phyloP scores from a whole-genome alignment of 371 early-diverging fungal species.

The Entomophthora muscae region DNA sequence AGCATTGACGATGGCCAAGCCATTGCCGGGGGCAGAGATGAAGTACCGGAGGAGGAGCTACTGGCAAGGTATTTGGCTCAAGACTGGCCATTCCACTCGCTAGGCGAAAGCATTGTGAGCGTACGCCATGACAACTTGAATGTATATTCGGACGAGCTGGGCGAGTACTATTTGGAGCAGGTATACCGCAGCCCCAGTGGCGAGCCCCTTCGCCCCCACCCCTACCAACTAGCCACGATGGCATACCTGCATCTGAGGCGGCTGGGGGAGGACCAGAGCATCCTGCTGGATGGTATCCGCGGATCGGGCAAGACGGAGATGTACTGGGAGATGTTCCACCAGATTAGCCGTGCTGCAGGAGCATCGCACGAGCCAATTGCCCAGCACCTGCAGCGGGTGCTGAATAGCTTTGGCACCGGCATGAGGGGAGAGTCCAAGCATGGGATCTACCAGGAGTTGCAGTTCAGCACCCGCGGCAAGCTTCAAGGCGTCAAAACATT shows the following conservation, averaged over 20 bases:
- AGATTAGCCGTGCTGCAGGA: background rate
- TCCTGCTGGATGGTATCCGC: conserved; percentile 19
- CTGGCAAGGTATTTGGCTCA: no score
- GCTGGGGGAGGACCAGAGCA: conserved; percentile 66
- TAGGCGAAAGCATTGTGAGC: no score
- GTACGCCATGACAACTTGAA: no score
- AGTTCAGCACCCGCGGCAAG: conserved; percentile 46
- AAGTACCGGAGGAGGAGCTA: no score
- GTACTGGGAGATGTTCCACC: background rate
- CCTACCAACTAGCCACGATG: conserved; percentile 37
- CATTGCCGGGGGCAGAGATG: no score
- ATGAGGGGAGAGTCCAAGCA: background rate
- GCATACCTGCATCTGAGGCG: conserved; percentile 62
- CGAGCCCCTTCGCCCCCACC: conserved; percentile 25
- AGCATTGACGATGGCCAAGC: no score
- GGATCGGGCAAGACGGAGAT: background rate
- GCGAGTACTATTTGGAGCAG: background rate
- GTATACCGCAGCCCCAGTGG: background rate
- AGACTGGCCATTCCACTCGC: no score
- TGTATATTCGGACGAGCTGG: no score
- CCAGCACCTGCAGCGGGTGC: background rate
- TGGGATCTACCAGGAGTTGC: background rate
- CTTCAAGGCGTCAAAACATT: conserved; percentile 70
- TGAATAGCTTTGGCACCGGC: background rate
- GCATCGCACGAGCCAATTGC: background rate